Base-by-base conservation (phyloP, 108 stramenopile genomes). In the Nitzschia sp. region DNA sequence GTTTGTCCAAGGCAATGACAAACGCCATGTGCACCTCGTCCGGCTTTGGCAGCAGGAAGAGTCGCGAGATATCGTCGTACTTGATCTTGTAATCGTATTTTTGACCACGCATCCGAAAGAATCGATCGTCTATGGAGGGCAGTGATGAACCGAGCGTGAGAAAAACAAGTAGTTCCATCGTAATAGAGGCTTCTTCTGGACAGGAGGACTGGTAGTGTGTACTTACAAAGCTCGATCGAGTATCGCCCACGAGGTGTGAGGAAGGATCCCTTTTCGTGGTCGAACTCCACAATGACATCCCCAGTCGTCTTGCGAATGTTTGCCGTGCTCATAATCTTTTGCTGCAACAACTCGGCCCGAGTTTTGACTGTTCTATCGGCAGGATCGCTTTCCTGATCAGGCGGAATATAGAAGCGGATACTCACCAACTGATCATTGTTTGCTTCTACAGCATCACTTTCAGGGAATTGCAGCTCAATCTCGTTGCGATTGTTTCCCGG, bases 61-160 rank as follows among this genome's bases (percentile, higher is more conserved):
- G 71, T 25, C 97, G 77, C 53, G 88, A 92, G 45, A 99, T 96
- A 72, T 97, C 96, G 56, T 94, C 91, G 80, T 98, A 99, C 65
- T 86, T 84, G 74, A 99, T 97, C 70, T 98, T 97, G 94, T 97
- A 98, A 81, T 98, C 97, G 80, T 99, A 98, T 68, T 96, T 98
- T 61, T 87, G 88, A 29, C 94, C 96, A 23, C 84, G 81, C 88
- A 89, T 86, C 46, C 96, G 81, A 53, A 98, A 77, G 75, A 95
- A 98, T 22, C 77, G 76, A 66, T 94, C 89, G 80, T 97, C 73
- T 73, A 30, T 25, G 25, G 9, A 36, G 8, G 45, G 31, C 6
- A 91, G 26, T 9, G 13, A 41, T 41, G 38, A 9, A 13, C 9
- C 13, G 13, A 41, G 38, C 13, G 38, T 9, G 38, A 41, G 9